phyloP scores from a whole-genome alignment of 306 rosid genomes.

The Quercus rubra region DNA sequence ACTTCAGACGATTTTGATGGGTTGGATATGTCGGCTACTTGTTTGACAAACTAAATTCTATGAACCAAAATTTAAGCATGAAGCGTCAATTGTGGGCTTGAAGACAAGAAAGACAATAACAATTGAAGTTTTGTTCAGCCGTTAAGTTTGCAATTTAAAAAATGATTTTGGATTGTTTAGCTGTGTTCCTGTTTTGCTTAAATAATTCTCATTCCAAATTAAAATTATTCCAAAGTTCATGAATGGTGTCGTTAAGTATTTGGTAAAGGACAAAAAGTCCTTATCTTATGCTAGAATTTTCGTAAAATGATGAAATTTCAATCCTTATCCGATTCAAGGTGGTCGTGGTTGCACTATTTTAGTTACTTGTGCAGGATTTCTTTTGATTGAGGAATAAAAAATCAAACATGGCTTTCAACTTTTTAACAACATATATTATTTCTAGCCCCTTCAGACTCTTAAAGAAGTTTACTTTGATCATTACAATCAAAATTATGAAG shows the following conservation, averaged over 20 bases:
- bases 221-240: not conserved
- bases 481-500: no score
- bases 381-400: not conserved
- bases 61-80: slow-evolving; percentile 3
- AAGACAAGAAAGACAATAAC: not conserved
- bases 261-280: not conserved
- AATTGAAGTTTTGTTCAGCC: not conserved
- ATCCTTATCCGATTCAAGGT: not conserved
- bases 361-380: not conserved
- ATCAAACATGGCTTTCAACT: not conserved
- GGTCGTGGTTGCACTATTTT: not conserved
- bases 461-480: not conserved
- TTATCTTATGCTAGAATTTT: not conserved
- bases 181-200: not conserved
- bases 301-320: not conserved
- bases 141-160: not conserved
- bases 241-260: not conserved
- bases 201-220: not conserved
- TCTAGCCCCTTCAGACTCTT: not conserved
- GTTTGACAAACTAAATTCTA: slow-evolving; percentile 7
- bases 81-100: slow-evolving; percentile 1
- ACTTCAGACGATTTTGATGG: not conserved
- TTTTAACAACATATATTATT: no score
- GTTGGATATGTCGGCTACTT: not conserved
- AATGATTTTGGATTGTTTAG: not conserved